Conservation (phyloP, 805 yeast genomes). For the Starmerella vaccinii region DNA sequence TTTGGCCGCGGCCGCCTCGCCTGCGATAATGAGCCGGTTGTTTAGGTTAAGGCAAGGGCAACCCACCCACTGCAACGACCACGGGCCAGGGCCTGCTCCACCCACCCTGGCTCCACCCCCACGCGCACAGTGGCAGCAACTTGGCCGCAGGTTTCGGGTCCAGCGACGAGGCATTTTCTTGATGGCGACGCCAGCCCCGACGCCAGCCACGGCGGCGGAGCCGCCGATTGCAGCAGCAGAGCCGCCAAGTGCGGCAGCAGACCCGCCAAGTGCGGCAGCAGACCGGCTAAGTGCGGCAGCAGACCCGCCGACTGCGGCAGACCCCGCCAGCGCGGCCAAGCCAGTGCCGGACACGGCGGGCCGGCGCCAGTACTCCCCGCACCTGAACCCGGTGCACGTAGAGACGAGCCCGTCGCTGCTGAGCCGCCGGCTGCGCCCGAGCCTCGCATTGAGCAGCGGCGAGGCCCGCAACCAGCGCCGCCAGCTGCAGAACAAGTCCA, state of each 20-base stretch:
- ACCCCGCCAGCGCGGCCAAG: neutral
- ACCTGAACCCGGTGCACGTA: slow-evolving; percentile 22
- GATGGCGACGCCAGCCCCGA: neutral
- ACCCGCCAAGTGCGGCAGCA: neutral
- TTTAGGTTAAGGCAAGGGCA: slow-evolving; percentile 2
- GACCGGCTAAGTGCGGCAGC: no score
- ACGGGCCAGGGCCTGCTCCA: no score
- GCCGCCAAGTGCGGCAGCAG: neutral
- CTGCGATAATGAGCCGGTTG: neutral
- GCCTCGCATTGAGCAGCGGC: slow-evolving; percentile 11
- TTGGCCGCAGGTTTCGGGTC: no score
- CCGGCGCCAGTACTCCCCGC: slow-evolving; percentile 14
- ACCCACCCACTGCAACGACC: no score
- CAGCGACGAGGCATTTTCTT: neutral
- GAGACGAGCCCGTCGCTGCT: slow-evolving; percentile 21
- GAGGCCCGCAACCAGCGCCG: slow-evolving; percentile 16
- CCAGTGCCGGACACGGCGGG: neutral
- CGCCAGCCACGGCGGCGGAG: neutral
- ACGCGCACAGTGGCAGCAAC: neutral
- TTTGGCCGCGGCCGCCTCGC: no score
- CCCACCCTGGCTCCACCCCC: no score
- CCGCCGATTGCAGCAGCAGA: neutral
- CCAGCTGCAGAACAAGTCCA: slow-evolving; percentile 14
- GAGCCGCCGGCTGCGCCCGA: slow-evolving; percentile 16
- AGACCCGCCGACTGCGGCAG: neutral